Percentiles rank a stretch among this genome's conserved stretches.
These are phyloP conservation scores for Pelargonium nanum DNA, from an alignment of 345 rosid genomes.

Conservation along the genomic window DNA sequence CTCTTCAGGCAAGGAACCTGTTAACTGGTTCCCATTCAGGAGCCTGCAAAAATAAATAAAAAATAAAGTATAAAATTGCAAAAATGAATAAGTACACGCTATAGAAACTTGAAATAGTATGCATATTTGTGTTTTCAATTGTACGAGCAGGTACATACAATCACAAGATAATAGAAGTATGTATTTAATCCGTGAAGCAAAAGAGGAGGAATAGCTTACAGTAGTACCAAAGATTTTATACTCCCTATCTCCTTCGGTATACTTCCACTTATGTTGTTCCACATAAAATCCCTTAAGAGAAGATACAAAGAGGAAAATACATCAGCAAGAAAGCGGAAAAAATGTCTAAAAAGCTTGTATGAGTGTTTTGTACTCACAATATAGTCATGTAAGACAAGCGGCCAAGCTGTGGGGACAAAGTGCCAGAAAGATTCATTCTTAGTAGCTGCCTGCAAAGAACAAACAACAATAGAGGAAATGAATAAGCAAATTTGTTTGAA, in stretches of 20 bases:
- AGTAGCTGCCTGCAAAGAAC: constrained; percentile 57
- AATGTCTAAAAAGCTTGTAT: not conserved
- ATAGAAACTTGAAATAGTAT: not conserved
- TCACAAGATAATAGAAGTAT: not conserved
- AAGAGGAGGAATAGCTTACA: constrained; percentile 44
- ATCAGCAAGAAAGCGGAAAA: constrained; percentile 6
- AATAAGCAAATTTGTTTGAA: not conserved
- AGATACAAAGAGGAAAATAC: constrained; percentile 10
- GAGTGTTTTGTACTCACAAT: constrained; percentile 35
- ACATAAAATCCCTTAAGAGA: constrained; percentile 77
- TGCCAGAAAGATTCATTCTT: constrained; percentile 67
- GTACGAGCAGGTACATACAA: not conserved
- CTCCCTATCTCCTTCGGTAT: constrained; percentile 90
- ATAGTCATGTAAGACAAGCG: constrained; percentile 46
- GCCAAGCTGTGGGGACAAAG: constrained; percentile 73
- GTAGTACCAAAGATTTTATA: constrained; percentile 57
- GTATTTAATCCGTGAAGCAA: constrained; percentile 1
- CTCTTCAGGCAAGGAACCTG: constrained; percentile 76
- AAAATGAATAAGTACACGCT: not conserved
- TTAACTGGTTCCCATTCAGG: constrained; percentile 73
- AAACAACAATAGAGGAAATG: constrained; percentile 2
- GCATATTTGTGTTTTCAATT: not conserved
- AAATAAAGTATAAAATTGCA: not conserved
- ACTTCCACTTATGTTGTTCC: constrained; percentile 70
- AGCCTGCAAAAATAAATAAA: constrained; percentile 40